A percentile compares a stretch with the other conserved stretches of the same genome.
Conservation (phyloP, 331 rosid genomes). For the Pyracantha coccinea region DNA sequence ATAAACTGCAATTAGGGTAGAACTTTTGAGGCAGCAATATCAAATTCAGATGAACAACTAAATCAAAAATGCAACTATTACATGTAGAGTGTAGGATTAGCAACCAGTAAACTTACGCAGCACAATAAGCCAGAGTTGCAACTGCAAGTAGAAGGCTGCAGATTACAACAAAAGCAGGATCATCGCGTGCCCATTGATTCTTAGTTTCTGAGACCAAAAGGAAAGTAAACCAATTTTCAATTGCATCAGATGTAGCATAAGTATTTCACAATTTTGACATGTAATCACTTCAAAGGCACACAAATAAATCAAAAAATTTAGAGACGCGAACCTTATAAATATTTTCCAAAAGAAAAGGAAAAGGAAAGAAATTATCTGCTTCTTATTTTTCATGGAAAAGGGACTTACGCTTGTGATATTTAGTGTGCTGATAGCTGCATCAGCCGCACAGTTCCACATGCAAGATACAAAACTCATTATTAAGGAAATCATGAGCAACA, state of each 20-base stretch:
- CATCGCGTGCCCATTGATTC: conserved; percentile 99
- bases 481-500: conserved; percentile 1
- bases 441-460: conserved; percentile 42
- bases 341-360: not conserved
- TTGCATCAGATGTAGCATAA: not conserved
- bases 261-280: not conserved
- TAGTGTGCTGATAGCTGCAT: conserved; percentile 97
- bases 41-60: not conserved
- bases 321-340: not conserved
- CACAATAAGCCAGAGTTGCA: conserved; percentile 90
- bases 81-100: not conserved
- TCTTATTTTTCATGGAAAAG: conserved; percentile 12
- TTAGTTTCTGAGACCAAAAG: conserved; percentile 81
- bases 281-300: not conserved
- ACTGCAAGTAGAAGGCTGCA: conserved; percentile 89
- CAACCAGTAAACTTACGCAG: conserved; percentile 71
- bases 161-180: conserved; percentile 99
- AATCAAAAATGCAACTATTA: not conserved
- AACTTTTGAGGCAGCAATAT: not conserved
- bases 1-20: not conserved
- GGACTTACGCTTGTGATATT: conserved; percentile 97
- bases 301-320: not conserved
- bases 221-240: conserved; percentile 8
- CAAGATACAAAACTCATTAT: conserved; percentile 20
- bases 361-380: not conserved